phyloP scores from a whole-genome alignment of 352 stramenopile species.

The Globisporangium cystogenes region DNA sequence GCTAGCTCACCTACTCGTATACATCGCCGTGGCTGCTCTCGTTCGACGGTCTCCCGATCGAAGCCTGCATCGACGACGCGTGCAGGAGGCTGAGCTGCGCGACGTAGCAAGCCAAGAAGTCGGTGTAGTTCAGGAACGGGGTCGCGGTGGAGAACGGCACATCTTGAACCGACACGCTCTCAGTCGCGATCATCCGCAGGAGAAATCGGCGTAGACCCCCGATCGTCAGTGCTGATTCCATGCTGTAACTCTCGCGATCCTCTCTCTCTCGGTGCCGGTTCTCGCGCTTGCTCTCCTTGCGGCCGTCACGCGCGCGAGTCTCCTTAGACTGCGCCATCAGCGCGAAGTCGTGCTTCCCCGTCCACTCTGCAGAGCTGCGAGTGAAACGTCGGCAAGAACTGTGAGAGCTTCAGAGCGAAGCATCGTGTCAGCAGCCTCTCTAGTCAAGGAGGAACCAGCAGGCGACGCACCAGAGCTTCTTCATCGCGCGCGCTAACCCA shows the following conservation, averaged over 20 bases:
- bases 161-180: slow-evolving; percentile 17
- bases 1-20: background rate
- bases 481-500: slow-evolving; percentile 37
- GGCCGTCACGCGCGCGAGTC: background rate
- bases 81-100: slow-evolving; percentile 31
- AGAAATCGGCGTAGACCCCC: slow-evolving; percentile 37
- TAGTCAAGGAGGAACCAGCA: background rate
- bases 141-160: slow-evolving; percentile 24
- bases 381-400: background rate
- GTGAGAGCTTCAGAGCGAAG: background rate
- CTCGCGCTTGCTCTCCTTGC: background rate
- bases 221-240: slow-evolving; percentile 10
- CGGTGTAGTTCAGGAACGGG: slow-evolving; percentile 55
- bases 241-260: background rate
- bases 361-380: slow-evolving; percentile 14
- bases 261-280: background rate
- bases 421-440: background rate
- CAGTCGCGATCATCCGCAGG: slow-evolving; percentile 26
- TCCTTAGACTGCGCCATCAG: background rate
- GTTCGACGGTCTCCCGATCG: background rate
- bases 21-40: background rate
- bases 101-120: slow-evolving; percentile 59
- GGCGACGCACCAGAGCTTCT: slow-evolving; percentile 28
- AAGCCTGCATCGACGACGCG: slow-evolving; percentile 1
- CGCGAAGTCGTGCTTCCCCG: slow-evolving; percentile 5